A percentile compares a stretch with the other conserved stretches of the same genome.
These are phyloP conservation scores for Dictyostelium intermedium DNA, from an alignment of 78 protist genomes.

Conservation along the genomic window DNA sequence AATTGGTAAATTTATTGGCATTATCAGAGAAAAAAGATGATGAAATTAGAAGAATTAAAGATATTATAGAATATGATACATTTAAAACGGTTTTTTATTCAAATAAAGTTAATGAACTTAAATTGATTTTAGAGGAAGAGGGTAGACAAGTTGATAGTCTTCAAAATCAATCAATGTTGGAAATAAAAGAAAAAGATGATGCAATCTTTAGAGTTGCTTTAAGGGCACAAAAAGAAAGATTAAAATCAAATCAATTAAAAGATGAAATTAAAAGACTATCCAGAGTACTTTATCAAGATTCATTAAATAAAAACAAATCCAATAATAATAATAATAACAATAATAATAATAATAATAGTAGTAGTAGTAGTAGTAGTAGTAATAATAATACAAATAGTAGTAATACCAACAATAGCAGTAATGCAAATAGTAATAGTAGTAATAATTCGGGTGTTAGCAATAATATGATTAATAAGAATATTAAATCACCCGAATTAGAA, in stretches of 20 bases:
- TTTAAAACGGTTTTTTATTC: conserved; percentile 7
- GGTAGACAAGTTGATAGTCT: conserved; percentile 51
- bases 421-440: not conserved
- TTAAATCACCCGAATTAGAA: conserved; percentile 23
- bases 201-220: conserved; percentile 51
- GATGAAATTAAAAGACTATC: conserved; percentile 48
- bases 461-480: not conserved
- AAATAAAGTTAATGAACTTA: conserved; percentile 38
- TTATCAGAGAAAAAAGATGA: conserved; percentile 33
- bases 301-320: not conserved
- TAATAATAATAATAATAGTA: not conserved
- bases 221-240: conserved; percentile 70
- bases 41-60: conserved; percentile 52
- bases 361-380: not conserved
- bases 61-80: conserved; percentile 48
- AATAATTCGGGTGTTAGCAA: not conserved
- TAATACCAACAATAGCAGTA: not conserved
- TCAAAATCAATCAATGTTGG: conserved; percentile 17
- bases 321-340: not conserved
- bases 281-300: not conserved
- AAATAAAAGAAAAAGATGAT: conserved; percentile 61
- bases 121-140: conserved; percentile 55
- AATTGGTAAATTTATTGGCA: not conserved
- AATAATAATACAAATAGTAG: not conserved
- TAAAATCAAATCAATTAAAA: conserved; percentile 36